Base-by-base conservation (phyloP, 352 stramenopile species). In the Globisporangium irregulare region DNA sequence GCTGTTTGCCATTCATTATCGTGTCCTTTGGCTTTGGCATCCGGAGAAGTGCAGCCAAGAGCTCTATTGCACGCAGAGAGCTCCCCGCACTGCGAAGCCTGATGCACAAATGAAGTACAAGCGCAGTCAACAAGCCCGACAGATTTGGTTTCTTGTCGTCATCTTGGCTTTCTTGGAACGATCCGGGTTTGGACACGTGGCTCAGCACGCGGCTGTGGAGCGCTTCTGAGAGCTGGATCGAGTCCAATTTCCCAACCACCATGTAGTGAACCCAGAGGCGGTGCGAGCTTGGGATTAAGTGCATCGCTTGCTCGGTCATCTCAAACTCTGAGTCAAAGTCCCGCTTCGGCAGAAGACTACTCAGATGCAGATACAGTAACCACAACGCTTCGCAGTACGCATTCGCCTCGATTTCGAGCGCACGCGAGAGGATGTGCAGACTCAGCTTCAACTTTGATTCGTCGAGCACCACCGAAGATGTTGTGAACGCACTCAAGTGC, bases 361-460 rank as follows among this genome's bases (percentile, higher is more conserved):
- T 74, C 25, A 82, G 48, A 18, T 69, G 73, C 25, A 82, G 54
- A 18, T 82, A 74, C 22, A 77, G 54, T 5, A 78, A 43, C 75
- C 75, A 82, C 24, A 79, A 60, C 29, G 68, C 73, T 55, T 79
- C 75, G 14, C 64, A 78, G 36, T 77, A 79, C 22, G 75, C 75
- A 43, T 82, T 82, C 14, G 61, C 61, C 51, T 82, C 75, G 36
- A 82, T 48, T 57, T 82, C 75, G 5, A 82, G 53, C 3, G 75
- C 75, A 18, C 73, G 62, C 38, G 75, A 77, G 25, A 82, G 65
- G 38, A 66, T 75, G 18, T 73, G 64, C 7, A 82, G 62, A 29
- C 70, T 73, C 48, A 62, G 27, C 48, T 70, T 54, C 4, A 82
- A 24, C 12, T 69, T 69, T 4, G 32, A 51, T 14, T 71, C 58